phyloP scores from a whole-genome alignment of 345 rosid genomes.

The Bruguiera parviflora region DNA sequence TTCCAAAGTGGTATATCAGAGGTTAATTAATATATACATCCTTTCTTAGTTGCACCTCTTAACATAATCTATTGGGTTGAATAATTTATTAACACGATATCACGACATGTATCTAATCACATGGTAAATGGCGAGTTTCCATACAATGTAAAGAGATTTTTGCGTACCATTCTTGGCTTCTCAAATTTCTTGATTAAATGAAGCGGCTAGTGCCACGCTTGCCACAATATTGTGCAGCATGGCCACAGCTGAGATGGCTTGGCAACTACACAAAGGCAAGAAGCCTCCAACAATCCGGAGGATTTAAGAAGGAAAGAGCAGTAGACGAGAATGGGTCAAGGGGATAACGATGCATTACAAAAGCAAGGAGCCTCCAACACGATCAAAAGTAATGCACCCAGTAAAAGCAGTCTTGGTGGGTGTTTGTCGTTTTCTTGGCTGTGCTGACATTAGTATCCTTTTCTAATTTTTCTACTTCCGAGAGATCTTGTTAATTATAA shows the following conservation, averaged over 20 bases:
- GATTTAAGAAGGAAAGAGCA: slow-evolving; percentile 16
- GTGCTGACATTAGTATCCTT: slow-evolving; percentile 31
- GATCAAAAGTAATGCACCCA: slow-evolving; percentile 28
- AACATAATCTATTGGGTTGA: no score
- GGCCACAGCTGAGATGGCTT: background rate
- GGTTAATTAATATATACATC: no score
- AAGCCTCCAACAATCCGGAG: slow-evolving; percentile 35
- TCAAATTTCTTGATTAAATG: no score
- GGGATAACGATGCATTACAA: slow-evolving; percentile 36
- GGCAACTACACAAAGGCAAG: slow-evolving; percentile 5
- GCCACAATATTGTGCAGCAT: background rate
- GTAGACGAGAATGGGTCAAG: slow-evolving; percentile 40
- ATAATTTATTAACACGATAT: no score
- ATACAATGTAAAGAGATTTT: no score
- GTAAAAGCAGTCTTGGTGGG: slow-evolving; percentile 3
- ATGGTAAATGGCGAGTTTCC: no score
- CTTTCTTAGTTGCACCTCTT: no score
- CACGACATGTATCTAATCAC: no score
- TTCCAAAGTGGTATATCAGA: background rate
- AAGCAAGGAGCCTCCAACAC: slow-evolving; percentile 25
- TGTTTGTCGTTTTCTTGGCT: background rate
- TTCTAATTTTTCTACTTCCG: background rate
- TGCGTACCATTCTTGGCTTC: no score
- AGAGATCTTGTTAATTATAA: background rate
- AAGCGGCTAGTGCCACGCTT: background rate